Evolutionary conservation across 768 basidiomycete species (phyloP).

Genomic region (Candolleomyces aberdarensis): DNA sequence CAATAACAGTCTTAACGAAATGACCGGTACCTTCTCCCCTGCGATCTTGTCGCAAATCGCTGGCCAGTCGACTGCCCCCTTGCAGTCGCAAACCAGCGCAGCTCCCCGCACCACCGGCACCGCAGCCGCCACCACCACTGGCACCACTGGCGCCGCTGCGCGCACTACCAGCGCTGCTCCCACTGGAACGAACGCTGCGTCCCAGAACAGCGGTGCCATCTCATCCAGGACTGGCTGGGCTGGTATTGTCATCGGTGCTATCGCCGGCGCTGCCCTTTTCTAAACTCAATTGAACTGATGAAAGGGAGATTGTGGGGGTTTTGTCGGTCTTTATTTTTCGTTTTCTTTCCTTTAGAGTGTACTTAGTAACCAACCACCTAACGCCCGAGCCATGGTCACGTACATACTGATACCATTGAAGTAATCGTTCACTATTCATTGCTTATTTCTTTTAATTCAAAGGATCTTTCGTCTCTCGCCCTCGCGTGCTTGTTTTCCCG

Average conservation of each 20-base stretch:
- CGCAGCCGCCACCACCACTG: slow-evolving; percentile 15
- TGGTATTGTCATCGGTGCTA: slow-evolving; percentile 30
- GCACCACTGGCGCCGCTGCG: slow-evolving; percentile 16
- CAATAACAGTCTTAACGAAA: slow-evolving; percentile 44
- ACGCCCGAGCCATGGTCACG: too few relatives aligned
- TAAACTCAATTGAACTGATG: slow-evolving; percentile 16
- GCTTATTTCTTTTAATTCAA: too few relatives aligned
- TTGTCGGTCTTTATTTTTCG: too few relatives aligned
- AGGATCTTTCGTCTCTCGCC: too few relatives aligned
- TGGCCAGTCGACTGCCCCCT: slow-evolving; percentile 57
- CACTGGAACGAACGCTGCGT: slow-evolving; percentile 13
- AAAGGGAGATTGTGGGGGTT: too few relatives aligned
- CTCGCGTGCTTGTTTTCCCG: too few relatives aligned
- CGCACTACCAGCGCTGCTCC: slow-evolving; percentile 11
- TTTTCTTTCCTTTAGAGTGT: too few relatives aligned
- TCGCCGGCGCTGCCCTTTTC: slow-evolving; percentile 36
- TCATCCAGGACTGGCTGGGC: slow-evolving; percentile 27
- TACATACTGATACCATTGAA: too few relatives aligned
- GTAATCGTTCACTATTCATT: too few relatives aligned
- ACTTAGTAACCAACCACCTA: too few relatives aligned
- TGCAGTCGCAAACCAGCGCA: slow-evolving; percentile 30
- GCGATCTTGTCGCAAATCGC: slow-evolving; percentile 54
- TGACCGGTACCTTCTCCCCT: slow-evolving; percentile 69
- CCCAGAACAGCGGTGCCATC: slow-evolving; percentile 20
- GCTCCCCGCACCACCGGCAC: slow-evolving; percentile 17